Conservation (phyloP, 352 stramenopile genomes). For the Phytopythium cucurbitacearum region DNA sequence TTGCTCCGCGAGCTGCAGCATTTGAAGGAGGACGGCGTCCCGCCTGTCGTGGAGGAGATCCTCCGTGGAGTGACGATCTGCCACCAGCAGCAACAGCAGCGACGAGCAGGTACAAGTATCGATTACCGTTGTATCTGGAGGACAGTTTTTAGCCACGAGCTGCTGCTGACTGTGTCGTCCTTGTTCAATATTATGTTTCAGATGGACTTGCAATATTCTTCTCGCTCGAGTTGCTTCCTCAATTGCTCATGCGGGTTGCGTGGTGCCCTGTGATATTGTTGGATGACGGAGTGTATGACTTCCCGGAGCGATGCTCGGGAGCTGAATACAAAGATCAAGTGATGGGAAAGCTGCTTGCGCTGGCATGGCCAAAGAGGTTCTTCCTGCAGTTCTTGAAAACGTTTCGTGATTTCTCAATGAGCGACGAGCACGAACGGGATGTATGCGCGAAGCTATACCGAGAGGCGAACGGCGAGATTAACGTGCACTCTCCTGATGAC, state of each 20-base stretch:
- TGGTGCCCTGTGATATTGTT: conserved; percentile 21
- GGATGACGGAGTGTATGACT: conserved; percentile 8
- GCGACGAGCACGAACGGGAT: conserved; percentile 20
- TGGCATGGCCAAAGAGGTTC: conserved; percentile 37
- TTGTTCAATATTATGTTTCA: conserved; percentile 2
- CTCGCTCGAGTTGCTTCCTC: conserved; percentile 40
- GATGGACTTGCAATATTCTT: conserved; percentile 29
- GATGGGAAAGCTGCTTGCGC: conserved; percentile 25
- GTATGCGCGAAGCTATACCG: conserved; percentile 42
- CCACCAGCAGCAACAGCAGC: conserved; percentile 18
- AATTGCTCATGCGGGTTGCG: conserved; percentile 31
- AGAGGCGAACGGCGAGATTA: conserved; percentile 25
- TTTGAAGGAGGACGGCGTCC: conserved; percentile 22
- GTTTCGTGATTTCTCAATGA: conserved; percentile 35
- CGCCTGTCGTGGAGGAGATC: conserved; percentile 22
- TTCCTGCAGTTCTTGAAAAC: conserved; percentile 50
- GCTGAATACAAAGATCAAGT: conserved; percentile 21
- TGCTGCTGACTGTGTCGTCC: neutral
- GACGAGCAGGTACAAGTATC: conserved; percentile 11
- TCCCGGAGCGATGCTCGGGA: conserved; percentile 18
- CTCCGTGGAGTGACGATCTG: conserved; percentile 21
- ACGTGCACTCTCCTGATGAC: conserved; percentile 1
- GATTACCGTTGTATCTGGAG: neutral
- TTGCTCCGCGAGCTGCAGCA: conserved; percentile 35
- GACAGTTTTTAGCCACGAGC: neutral